Conservation (phyloP, 2,329 filamentous ascomycete genomes). For the Fusarium newnesense region DNA sequence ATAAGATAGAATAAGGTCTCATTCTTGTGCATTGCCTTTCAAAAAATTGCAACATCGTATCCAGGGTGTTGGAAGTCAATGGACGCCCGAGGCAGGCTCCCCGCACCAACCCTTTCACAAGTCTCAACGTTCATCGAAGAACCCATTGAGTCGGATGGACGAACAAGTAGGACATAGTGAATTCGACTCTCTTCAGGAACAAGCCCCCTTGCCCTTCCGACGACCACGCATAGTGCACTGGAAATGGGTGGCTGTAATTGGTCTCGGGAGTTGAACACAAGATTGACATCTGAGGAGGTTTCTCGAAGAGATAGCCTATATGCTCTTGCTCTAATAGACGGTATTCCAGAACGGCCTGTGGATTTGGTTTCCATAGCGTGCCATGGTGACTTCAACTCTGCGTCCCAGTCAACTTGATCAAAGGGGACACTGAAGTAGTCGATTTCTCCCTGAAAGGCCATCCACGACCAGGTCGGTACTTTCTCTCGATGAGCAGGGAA, state of each 20-base stretch:
- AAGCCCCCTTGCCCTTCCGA: not conserved
- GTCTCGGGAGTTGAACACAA: not conserved
- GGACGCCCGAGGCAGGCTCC: not conserved
- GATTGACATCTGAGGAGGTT: not conserved
- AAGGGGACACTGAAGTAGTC: constrained; percentile 3
- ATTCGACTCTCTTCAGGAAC: not conserved
- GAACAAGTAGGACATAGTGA: constrained; percentile 4
- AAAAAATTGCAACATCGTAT: not conserved
- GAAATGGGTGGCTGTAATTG: not conserved
- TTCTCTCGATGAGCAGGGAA: not conserved
- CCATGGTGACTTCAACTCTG: not conserved
- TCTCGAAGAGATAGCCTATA: not conserved
- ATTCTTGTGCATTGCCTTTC: not conserved
- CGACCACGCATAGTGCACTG: not conserved
- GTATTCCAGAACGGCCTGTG: not conserved
- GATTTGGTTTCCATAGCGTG: not conserved
- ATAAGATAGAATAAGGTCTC: not conserved
- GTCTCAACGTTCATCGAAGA: not conserved
- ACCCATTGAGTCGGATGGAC: not conserved
- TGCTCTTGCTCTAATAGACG: not conserved
- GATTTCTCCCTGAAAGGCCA: constrained; percentile 9
- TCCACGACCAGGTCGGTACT: constrained; percentile 20
- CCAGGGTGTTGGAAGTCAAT: not conserved
- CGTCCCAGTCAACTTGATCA: constrained; percentile 1
- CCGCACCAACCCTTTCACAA: constrained; percentile 5